Percentiles rank a stretch among this genome's conserved stretches.
Evolutionary conservation across 1,284 basidiomycete species (phyloP).

Genomic region (Ceratobasidium sp.): DNA sequence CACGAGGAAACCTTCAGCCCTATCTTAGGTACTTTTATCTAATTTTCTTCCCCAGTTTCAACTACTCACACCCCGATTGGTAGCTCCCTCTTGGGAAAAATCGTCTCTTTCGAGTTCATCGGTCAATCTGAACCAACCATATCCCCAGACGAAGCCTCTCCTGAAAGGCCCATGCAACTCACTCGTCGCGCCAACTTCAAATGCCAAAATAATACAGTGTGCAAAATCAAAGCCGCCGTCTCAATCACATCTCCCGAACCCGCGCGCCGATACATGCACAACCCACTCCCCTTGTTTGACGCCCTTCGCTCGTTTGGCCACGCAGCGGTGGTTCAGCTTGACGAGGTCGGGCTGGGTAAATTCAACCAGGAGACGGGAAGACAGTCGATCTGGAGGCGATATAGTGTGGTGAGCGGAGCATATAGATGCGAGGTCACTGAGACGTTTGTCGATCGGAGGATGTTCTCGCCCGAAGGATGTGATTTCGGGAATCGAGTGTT

Average conservation of each 20-base stretch:
- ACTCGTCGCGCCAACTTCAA: constrained; percentile 26
- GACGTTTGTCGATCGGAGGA: constrained; percentile 34
- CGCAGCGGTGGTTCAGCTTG: constrained; percentile 33
- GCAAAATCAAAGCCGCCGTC: constrained; percentile 33
- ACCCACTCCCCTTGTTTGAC: constrained; percentile 36
- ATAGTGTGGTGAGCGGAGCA: constrained; percentile 35
- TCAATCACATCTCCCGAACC: constrained; percentile 24
- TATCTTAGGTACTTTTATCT: constrained; percentile 24
- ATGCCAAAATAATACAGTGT: constrained; percentile 16
- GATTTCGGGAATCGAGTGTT: constrained; percentile 30
- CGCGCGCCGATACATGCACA: constrained; percentile 11
- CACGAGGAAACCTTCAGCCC: constrained; percentile 28
- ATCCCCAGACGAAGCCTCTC: constrained; percentile 7
- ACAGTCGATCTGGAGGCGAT: constrained; percentile 34
- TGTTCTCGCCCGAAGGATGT: constrained; percentile 23
- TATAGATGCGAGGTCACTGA: constrained; percentile 38
- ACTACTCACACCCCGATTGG: background rate
- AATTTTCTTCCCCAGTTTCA: background rate
- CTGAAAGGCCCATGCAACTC: constrained; percentile 24
- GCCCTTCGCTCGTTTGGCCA: constrained; percentile 24
- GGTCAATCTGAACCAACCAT: constrained; percentile 16
- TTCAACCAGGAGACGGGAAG: constrained; percentile 14
- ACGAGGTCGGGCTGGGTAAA: constrained; percentile 15
- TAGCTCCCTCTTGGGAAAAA: constrained; percentile 30
- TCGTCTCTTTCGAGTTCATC: constrained; percentile 37